Evolutionary conservation across 768 basidiomycete species (phyloP).

Genomic region (Pleurotus ostreatus): DNA sequence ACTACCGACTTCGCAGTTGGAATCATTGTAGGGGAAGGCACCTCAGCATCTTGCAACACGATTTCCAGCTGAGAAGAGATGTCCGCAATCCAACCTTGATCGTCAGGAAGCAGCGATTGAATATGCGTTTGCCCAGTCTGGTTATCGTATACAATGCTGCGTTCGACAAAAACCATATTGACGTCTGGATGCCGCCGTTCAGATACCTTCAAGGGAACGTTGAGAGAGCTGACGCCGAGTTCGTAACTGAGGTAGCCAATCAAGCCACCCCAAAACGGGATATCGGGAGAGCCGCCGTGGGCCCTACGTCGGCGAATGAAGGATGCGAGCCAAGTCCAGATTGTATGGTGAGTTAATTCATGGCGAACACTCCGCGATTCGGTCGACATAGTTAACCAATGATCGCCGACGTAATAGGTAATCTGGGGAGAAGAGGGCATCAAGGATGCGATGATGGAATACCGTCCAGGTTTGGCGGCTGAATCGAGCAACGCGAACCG

Average conservation of each 20-base stretch:
- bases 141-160: constrained; percentile 68
- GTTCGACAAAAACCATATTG: constrained; percentile 73
- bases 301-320: constrained; percentile 59
- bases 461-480: constrained; percentile 69
- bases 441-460: constrained; percentile 68
- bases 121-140: constrained; percentile 46
- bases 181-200: constrained; percentile 58
- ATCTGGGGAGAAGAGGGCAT: constrained; percentile 51
- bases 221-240: constrained; percentile 58
- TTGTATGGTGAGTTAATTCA: constrained; percentile 43
- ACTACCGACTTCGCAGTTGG: constrained; percentile 23
- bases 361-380: constrained; percentile 32
- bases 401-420: constrained; percentile 50
- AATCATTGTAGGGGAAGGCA: constrained; percentile 3
- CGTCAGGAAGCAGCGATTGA: constrained; percentile 60
- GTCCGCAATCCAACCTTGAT: constrained; percentile 56
- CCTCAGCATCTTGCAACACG: constrained; percentile 6
- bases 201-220: constrained; percentile 31
- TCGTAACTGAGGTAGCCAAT: constrained; percentile 80
- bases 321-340: constrained; percentile 74
- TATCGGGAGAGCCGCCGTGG: constrained; percentile 40
- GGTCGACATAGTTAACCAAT: constrained; percentile 39
- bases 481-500: constrained; percentile 76
- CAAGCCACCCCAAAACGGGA: constrained; percentile 85
- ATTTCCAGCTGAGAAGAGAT: constrained; percentile 30